phyloP scores from a whole-genome alignment of 1,139 yeast genomes.

The Suhomyces guaymorum region DNA sequence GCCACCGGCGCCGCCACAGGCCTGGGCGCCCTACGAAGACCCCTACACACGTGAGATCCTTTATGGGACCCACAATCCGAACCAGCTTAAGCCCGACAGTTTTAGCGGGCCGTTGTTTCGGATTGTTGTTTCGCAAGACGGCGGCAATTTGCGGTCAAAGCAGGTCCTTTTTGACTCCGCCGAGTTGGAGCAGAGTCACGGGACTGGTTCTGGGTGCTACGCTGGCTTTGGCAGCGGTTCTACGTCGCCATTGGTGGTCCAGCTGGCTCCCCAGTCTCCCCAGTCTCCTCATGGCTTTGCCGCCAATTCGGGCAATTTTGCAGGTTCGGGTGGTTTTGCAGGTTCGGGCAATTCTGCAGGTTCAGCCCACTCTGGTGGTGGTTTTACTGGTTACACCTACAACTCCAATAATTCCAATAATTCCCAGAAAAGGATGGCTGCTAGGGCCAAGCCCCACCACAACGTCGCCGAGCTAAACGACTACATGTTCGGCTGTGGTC shows the following conservation, averaged over 20 bases:
- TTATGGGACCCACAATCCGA: slow-evolving; percentile 41
- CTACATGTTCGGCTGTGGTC: slow-evolving; percentile 59
- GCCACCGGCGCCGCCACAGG: no score
- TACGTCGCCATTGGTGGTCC: no score
- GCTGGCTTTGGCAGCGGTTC: no score
- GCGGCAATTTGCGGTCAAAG: slow-evolving; percentile 49
- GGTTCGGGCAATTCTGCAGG: no score
- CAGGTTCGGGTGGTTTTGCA: no score
- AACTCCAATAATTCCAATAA: no score
- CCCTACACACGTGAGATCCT: slow-evolving; percentile 44
- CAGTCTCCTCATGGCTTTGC: no score
- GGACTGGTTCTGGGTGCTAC: no score
- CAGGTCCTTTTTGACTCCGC: slow-evolving; percentile 52
- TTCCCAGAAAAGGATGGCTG: slow-evolving; percentile 15
- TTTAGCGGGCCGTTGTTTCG: slow-evolving; percentile 42
- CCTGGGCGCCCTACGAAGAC: slow-evolving; percentile 48
- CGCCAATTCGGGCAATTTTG: no score
- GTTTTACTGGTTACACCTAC: no score
- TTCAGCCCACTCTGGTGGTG: no score
- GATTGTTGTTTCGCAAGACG: slow-evolving; percentile 53
- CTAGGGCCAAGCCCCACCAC: slow-evolving; percentile 37
- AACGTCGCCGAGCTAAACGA: slow-evolving; percentile 47
- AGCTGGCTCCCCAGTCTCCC: no score
- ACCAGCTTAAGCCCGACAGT: slow-evolving; percentile 31
- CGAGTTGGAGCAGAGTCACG: slow-evolving; percentile 17